A percentile compares a stretch with the other conserved stretches of the same genome.
phyloP scores from a whole-genome alignment of 2,329 filamentous ascomycete genomes.

The Aspergillus fumigatus region DNA sequence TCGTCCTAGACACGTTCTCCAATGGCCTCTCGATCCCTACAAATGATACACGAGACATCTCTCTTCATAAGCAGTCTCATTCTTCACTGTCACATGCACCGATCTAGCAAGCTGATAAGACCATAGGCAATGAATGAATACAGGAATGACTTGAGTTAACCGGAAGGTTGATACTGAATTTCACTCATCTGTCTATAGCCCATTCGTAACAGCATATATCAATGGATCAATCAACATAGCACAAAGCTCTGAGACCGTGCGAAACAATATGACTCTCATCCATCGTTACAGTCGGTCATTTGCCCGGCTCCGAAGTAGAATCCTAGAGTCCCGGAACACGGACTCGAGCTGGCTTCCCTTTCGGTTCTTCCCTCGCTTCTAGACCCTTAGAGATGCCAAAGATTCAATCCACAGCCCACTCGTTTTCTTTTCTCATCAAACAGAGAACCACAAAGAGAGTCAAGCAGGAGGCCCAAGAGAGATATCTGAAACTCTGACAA shows the following conservation, averaged over 20 bases:
- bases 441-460: background rate
- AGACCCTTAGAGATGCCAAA: background rate
- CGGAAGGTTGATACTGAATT: conserved; percentile 16
- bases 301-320: background rate
- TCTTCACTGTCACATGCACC: background rate
- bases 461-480: background rate
- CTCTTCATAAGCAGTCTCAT: background rate
- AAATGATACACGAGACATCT: background rate
- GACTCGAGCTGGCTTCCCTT: background rate
- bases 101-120: no score
- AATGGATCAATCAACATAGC: conserved; percentile 22
- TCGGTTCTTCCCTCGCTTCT: background rate
- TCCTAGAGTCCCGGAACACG: background rate
- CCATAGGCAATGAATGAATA: background rate
- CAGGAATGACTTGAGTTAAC: conserved; percentile 8
- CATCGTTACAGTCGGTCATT: background rate
- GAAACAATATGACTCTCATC: background rate
- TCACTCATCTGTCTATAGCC: conserved; percentile 36
- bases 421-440: background rate
- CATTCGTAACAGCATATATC: conserved; percentile 39
- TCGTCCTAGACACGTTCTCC: background rate
- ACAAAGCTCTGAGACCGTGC: conserved; percentile 1
- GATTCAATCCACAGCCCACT: background rate
- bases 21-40: background rate
- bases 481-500: conserved; percentile 1